These are phyloP conservation scores for Metschnikowia lunata DNA, from an alignment of 805 yeast species.

Conservation along the genomic window DNA sequence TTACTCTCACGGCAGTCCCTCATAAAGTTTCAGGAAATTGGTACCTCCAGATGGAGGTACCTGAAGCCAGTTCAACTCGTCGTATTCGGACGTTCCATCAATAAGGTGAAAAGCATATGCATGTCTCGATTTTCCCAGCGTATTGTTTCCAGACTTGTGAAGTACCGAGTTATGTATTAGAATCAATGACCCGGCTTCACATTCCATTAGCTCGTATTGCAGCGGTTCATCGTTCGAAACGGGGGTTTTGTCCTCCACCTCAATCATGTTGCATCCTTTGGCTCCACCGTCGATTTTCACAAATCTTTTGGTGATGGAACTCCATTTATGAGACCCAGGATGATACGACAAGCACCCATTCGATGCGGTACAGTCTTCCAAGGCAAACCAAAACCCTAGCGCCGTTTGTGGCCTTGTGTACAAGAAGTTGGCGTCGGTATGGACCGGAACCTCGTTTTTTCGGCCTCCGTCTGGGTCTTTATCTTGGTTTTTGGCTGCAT, in stretches of 20 bases:
- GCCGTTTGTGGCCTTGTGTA: conserved; percentile 70
- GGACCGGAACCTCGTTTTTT: conserved; percentile 66
- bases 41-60: conserved; percentile 67
- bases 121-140: conserved; percentile 52
- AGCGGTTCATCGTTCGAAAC: conserved; percentile 27
- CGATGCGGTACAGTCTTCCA: conserved; percentile 61
- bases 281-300: conserved; percentile 47
- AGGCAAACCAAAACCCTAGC: conserved; percentile 77
- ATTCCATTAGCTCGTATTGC: conserved; percentile 49
- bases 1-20: neutral
- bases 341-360: conserved; percentile 69
- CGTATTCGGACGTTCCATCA: conserved; percentile 62
- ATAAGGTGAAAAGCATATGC: conserved; percentile 80
- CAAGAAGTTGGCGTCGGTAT: conserved; percentile 70
- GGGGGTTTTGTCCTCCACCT: conserved; percentile 22
- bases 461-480: conserved; percentile 14
- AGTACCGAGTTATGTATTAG: conserved; percentile 67
- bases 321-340: conserved; percentile 65
- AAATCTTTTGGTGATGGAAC: conserved; percentile 57
- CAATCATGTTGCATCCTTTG: conserved; percentile 55
- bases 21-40: conserved; percentile 49
- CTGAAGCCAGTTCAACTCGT: conserved; percentile 70
- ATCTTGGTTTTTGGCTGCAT: conserved; percentile 38
- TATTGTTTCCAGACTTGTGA: conserved; percentile 65
- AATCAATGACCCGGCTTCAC: conserved; percentile 69